Base-by-base conservation (phyloP, 1,139 yeast genomes). In the Zygosaccharomyces pseudobailii region DNA sequence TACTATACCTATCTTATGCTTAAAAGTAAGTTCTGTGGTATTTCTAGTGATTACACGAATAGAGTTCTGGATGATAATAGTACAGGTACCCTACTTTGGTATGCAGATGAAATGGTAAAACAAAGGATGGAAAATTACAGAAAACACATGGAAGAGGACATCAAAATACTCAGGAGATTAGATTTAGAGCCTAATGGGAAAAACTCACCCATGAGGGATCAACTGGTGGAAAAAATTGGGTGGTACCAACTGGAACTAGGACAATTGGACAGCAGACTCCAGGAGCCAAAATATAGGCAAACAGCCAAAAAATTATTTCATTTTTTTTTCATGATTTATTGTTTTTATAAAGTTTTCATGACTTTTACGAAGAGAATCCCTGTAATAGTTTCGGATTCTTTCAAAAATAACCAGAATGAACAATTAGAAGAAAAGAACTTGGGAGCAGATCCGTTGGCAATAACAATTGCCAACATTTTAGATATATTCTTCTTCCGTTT, bases 391-490 rank as follows among this genome's bases (percentile, higher is more conserved):
- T 27, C 39, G 2, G 60, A 57, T 41, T 55, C 57, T 23, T 40
- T 34, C 33, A 46, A 52, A 17, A 48, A 48, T 17, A 28, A 45
- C 25, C 44, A 43, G 21, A 33, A 50, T 24, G 46, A 44, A 3
- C 42, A 43, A 25, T 28, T 50, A 7, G 47, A 43, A 36, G 41
- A 38, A 4, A 28, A 27, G 7, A 38, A 17, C 9, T 71, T 38
- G 25, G 42, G 42, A 10, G 36, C 75, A 38, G 87, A 83, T 67
- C 84, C 87, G 2, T 62, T 82, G 38, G 86, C 89, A 0, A 77
- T 78, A n/a, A 80, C 89, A 0, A 52, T 84, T 23, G 80, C 87
- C 3, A 79, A 77, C 46, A 46, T 80, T 54, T 46, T 71, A 54
- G 65, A 63, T 43, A 51, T 63, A 31, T 33, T 60, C 8, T 43